Evolutionary conservation across 176 grass and related monocot genomes (phyloP), one percentile per base, ranked within the genome.

Genomic region (Ananas comosus): DNA sequence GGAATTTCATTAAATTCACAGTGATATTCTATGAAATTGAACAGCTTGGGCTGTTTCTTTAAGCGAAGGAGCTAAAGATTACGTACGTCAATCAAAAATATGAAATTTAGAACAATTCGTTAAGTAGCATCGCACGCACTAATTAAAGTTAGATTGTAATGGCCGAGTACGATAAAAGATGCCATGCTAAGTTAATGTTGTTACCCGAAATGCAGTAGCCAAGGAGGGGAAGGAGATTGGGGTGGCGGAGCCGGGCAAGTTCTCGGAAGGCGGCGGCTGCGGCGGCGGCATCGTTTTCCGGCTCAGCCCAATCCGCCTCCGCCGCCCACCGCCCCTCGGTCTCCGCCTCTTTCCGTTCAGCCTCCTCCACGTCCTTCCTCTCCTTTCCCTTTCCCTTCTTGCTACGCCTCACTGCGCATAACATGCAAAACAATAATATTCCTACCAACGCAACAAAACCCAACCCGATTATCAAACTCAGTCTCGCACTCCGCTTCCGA

Each of bases 161-260:
- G 25, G 25, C 25, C 25, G 25, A 27, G 25, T 27, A 27, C 25
- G 2, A 27, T 27, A 27, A 27, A 27, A 27, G 24, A 28, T 0
- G 49, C 64, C 33, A 42, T 42, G 33, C 33, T 42, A 42, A 7
- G 33, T 42, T 42, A 42, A 42, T 42, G 4, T 4, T 13, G 12
- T 78, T 68, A 91, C 92, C 92, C 61, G 92, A 75, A 56, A 91
- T 87, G 70, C 92, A 96, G 69, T 91, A 96, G 16, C 92, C 92
- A 72, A 89, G 81, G 18, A 96, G 79, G 17, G 92, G 92, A 49
- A 96, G 82, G 68, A 96, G 80, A 67, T 96, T 96, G 0, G 85
- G 83, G 67, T 96, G 92, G 50, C 88, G 83, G 51, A 96, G 80
- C 53, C 72, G 69, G 0, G 73, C 83, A 21, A 96, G 76, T 25